Conservation (phyloP, 805 yeast genomes). For the Cyberlindnera mycetangii region DNA sequence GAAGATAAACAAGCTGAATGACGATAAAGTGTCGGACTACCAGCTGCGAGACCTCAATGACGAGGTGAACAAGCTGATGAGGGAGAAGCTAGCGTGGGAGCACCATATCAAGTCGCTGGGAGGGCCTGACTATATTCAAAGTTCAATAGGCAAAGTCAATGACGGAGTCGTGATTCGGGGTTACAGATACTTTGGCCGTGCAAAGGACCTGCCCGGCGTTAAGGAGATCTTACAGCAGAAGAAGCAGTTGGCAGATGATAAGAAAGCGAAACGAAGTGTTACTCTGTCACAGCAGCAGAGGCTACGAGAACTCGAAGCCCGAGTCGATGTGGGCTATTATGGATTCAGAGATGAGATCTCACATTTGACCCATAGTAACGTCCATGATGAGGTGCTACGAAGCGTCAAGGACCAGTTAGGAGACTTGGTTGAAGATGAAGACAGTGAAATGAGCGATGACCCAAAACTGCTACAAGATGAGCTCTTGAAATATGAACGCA, state of each 20-base stretch:
- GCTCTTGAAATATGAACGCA: conserved; percentile 31
- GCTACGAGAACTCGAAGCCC: conserved; percentile 26
- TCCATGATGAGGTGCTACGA: neutral
- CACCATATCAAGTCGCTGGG: conserved; percentile 65
- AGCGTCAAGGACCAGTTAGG: conserved; percentile 3
- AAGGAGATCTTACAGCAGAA: conserved; percentile 42
- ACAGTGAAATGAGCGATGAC: neutral
- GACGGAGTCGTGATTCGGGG: conserved; percentile 24
- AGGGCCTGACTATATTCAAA: conserved; percentile 57
- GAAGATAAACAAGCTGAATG: conserved; percentile 61
- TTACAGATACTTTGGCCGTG: conserved; percentile 74
- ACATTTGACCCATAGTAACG: neutral
- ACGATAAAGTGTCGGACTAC: conserved; percentile 51
- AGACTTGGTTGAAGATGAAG: conserved; percentile 1
- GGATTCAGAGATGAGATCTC: conserved; percentile 35
- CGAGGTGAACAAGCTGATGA: conserved; percentile 59
- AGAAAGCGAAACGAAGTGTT: conserved; percentile 16
- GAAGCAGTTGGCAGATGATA: conserved; percentile 22
- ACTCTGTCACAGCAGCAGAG: conserved; percentile 21
- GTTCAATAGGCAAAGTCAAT: conserved; percentile 25
- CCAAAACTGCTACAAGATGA: conserved; percentile 15
- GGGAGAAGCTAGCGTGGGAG: conserved; percentile 79
- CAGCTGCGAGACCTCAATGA: conserved; percentile 76
- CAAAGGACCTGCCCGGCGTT: conserved; percentile 76
- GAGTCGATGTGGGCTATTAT: conserved; percentile 38